A percentile compares a stretch with the other conserved stretches of the same genome.
Evolutionary conservation across 352 stramenopile species (phyloP).

Genomic region (Pythium phragmiticola): DNA sequence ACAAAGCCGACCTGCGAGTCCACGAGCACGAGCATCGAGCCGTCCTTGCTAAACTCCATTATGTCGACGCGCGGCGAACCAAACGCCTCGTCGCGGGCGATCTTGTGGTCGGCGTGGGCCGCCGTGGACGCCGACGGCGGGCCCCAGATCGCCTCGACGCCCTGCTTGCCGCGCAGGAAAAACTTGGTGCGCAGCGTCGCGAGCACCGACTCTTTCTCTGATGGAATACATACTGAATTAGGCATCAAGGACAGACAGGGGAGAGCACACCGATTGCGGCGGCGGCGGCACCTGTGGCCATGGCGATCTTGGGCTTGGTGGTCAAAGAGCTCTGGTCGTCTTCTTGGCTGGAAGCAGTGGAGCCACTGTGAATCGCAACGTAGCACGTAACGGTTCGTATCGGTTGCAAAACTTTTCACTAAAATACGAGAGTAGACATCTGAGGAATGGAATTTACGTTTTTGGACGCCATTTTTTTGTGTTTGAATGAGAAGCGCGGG

Average conservation of each 20-base stretch:
- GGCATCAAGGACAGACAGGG: background rate
- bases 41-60: conserved; percentile 76
- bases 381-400: conserved; percentile 10
- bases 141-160: conserved; percentile 79
- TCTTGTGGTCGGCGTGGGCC: conserved; percentile 42
- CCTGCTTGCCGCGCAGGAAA: conserved; percentile 75
- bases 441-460: background rate
- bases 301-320: conserved; percentile 5
- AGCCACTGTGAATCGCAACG: conserved; percentile 4
- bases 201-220: conserved; percentile 24
- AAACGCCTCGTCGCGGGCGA: conserved; percentile 58
- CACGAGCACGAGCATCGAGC: conserved; percentile 65
- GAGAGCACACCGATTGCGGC: background rate
- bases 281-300: conserved; percentile 7
- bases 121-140: conserved; percentile 41
- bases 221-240: background rate
- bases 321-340: background rate
- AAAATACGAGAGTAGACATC: background rate
- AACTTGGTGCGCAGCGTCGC: conserved; percentile 70
- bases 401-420: background rate
- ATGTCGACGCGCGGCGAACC: conserved; percentile 47
- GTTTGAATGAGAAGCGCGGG: conserved; percentile 12
- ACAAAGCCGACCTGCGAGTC: conserved; percentile 59
- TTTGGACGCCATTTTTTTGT: background rate
- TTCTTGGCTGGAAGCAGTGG: conserved; percentile 10